Percentiles rank a stretch among this genome's conserved stretches.
These are phyloP conservation scores for Parascedosporium putredinis DNA, from an alignment of 2,329 filamentous ascomycete genomes.

Conservation along the genomic window DNA sequence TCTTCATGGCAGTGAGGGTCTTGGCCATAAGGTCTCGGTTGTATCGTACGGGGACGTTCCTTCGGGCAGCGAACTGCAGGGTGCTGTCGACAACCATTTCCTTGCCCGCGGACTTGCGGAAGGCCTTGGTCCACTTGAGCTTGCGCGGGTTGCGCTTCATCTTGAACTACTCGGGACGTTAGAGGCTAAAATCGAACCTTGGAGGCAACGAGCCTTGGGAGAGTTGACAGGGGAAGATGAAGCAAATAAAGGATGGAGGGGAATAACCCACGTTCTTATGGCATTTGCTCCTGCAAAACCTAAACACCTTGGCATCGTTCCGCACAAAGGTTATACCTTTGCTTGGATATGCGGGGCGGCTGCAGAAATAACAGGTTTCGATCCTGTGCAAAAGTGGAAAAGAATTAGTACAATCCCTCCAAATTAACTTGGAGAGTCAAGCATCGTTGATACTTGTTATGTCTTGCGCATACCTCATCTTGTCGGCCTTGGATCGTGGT, in stretches of 20 bases:
- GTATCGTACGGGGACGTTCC: conserved; percentile 93
- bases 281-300: conserved; percentile 52
- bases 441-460: no score
- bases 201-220: no score
- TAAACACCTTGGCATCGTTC: conserved; percentile 38
- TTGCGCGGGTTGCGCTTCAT: conserved; percentile 98
- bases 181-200: no score
- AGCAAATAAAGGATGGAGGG: no score
- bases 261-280: conserved; percentile 46
- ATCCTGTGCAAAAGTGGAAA: conserved; percentile 22
- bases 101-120: conserved; percentile 71
- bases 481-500: neutral
- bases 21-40: conserved; percentile 82
- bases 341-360: conserved; percentile 40
- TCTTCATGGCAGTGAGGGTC: conserved; percentile 85
- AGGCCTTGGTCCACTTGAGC: conserved; percentile 93
- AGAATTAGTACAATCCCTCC: neutral
- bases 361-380: conserved; percentile 36
- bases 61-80: conserved; percentile 80
- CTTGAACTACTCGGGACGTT: conserved; percentile 53
- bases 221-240: no score
- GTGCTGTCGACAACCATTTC: conserved; percentile 89
- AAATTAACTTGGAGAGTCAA: no score
- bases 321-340: conserved; percentile 45
- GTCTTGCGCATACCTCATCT: conserved; percentile 11